Base-by-base conservation (phyloP, 345 rosid genomes). In the Lumnitzera racemosa region DNA sequence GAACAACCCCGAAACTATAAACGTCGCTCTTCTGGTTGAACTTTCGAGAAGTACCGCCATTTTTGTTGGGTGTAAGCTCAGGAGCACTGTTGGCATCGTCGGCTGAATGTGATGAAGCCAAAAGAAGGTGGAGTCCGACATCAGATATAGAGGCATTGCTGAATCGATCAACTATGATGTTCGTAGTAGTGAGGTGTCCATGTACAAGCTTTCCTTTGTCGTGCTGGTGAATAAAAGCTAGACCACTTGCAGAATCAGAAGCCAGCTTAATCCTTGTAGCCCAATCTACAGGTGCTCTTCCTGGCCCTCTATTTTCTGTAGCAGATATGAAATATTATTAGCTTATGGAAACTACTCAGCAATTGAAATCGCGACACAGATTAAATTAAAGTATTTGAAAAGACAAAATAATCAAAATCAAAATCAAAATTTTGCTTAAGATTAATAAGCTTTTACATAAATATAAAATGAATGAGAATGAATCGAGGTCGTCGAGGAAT, bases 221-320 rank as follows among this genome's bases (percentile, higher is more conserved):
- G 57, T 66, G 58, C 23, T 61, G 46, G 60, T 71, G 84, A 27
- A 80, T 67, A 61, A 73, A 71, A 14, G 78, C 69, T 24, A 80
- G 75, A n/a, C 76, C 84, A 51, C 57, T 47, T 3, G 79, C 79
- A 43, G 80, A 51, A 36, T 63, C 76, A n/a, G 77, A 71, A 54
- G 81, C 77, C 46, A 80, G 20, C 47, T 67, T 70, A 24, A 80
- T 59, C 70, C 84, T 73, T 27, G 67, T 56, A 2, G 47, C 55
- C 81, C 81, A 80, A 6, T 55, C 73, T 15, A 76, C 47, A 47
- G 77, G 76, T 3, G 68, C 61, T 65, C 81, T 76, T 23, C 78
- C 78, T 2, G 76, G 78, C 56, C 80, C 83, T 66, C 83, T 74
- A 36, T 76, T 61, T 4, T 70, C 80, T 79, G 49, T 24, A 8